These are phyloP conservation scores for Lizonia empirigonia DNA, from an alignment of 2,329 filamentous ascomycete species.

Conservation along the genomic window DNA sequence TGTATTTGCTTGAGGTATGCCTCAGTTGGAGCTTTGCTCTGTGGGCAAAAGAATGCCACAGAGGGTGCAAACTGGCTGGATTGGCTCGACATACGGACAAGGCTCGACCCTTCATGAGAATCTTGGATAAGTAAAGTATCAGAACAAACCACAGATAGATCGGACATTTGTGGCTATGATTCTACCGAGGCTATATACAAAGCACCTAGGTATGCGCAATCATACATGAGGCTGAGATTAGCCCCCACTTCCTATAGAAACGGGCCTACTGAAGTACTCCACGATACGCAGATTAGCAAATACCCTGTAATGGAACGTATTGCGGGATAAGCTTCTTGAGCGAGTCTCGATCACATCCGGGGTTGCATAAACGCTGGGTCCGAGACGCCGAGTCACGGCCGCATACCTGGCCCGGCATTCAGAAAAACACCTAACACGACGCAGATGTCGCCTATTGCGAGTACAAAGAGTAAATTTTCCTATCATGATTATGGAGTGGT, in stretches of 20 bases:
- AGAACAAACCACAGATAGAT: background rate
- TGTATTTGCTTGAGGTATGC: slow-evolving; percentile 24
- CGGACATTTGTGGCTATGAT: background rate
- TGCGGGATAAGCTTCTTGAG: background rate
- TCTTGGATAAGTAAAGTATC: background rate
- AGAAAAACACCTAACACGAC: slow-evolving; percentile 39
- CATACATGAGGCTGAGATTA: background rate
- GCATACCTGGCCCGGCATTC: slow-evolving; percentile 37
- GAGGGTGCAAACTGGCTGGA: slow-evolving; percentile 10
- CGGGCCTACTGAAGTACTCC: background rate
- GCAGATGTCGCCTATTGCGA: background rate
- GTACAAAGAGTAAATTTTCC: background rate
- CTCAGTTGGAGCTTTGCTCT: slow-evolving; percentile 28
- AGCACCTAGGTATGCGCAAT: background rate
- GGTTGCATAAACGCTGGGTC: background rate
- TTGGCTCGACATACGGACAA: slow-evolving; percentile 1
- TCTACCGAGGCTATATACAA: background rate
- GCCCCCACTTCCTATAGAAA: background rate
- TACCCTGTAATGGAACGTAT: background rate
- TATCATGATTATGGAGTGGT: background rate
- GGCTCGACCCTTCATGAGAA: background rate
- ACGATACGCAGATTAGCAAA: background rate
- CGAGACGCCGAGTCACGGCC: slow-evolving; percentile 23
- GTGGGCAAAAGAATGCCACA: slow-evolving; percentile 28
- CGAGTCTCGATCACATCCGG: background rate